A percentile compares a stretch with the other conserved stretches of the same genome.
These are phyloP conservation scores for Neonothopanus nambi DNA, from an alignment of 1,284 basidiomycete species.

Conservation along the genomic window DNA sequence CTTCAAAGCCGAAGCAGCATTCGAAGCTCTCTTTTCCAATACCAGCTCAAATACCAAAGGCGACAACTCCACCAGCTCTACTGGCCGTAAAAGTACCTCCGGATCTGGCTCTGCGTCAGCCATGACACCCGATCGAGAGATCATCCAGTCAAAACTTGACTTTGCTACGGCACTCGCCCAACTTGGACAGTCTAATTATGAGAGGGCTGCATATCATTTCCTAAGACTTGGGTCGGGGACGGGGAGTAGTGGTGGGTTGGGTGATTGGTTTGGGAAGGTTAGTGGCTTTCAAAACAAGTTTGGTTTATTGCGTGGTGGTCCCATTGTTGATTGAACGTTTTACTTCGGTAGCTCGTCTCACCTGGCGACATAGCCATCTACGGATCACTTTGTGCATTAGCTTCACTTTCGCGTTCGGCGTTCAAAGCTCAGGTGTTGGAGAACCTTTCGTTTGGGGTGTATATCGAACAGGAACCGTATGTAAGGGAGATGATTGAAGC, in stretches of 20 bases:
- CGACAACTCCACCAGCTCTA: constrained; percentile 20
- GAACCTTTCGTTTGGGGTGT: constrained; percentile 68
- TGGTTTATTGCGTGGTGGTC: neutral
- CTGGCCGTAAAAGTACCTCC: constrained; percentile 24
- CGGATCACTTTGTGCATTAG: constrained; percentile 77
- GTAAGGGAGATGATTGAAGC: constrained; percentile 80
- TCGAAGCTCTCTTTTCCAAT: constrained; percentile 56
- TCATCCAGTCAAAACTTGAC: constrained; percentile 76
- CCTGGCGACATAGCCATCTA: constrained; percentile 84
- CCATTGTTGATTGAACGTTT: neutral
- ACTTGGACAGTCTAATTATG: constrained; percentile 70
- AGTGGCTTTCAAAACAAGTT: constrained; percentile 15
- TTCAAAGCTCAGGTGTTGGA: constrained; percentile 72
- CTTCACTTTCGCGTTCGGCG: constrained; percentile 67
- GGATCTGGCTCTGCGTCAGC: constrained; percentile 38
- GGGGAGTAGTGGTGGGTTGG: constrained; percentile 43
- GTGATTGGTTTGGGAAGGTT: constrained; percentile 73
- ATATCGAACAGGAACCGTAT: constrained; percentile 86
- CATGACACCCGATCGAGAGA: constrained; percentile 47
- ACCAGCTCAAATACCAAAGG: constrained; percentile 22
- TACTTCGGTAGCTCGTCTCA: constrained; percentile 58
- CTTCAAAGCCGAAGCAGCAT: constrained; percentile 87
- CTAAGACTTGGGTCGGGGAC: constrained; percentile 64
- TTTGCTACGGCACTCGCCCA: constrained; percentile 74
- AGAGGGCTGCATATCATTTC: constrained; percentile 73